Conservation (phyloP, 169 alveolate genomes). For the Plasmodium yoelii region DNA sequence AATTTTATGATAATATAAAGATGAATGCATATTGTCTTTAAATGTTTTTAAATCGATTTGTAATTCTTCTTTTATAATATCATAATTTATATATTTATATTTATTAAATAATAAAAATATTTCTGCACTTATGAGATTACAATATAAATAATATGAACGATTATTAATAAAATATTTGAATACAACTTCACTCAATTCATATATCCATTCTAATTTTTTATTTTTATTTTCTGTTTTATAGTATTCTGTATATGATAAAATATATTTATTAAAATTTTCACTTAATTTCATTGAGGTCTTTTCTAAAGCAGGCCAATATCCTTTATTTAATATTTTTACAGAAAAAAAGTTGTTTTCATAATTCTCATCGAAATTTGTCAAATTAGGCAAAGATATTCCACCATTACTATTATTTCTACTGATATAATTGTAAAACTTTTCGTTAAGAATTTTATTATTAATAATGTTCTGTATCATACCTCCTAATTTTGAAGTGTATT, state of each 20-base stretch:
- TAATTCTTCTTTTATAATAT: constrained; percentile 46
- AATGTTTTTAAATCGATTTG: constrained; percentile 52
- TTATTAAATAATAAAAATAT: constrained; percentile 82
- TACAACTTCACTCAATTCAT: constrained; percentile 81
- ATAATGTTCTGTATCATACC: constrained; percentile 88
- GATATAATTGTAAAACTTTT: constrained; percentile 66
- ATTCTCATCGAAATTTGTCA: neutral
- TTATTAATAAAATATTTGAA: constrained; percentile 42
- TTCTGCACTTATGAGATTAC: constrained; percentile 83
- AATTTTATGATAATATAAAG: constrained; percentile 31
- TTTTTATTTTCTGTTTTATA: constrained; percentile 80
- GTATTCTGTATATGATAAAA: constrained; percentile 79
- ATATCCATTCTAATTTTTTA: constrained; percentile 84
- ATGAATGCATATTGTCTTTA: constrained; percentile 63
- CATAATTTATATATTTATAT: constrained; percentile 55
- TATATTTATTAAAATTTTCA: constrained; percentile 67
- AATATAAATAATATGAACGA: constrained; percentile 54
- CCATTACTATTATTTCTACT: constrained; percentile 3
- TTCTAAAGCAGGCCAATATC: constrained; percentile 85
- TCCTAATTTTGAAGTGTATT: constrained; percentile 87
- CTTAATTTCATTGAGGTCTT: constrained; percentile 77
- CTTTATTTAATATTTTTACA: constrained; percentile 83
- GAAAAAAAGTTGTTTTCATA: constrained; percentile 73
- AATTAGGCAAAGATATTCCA: neutral
- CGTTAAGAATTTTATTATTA: constrained; percentile 74